A percentile compares a stretch with the other conserved stretches of the same genome.
phyloP scores from a whole-genome alignment of 441 rosid species.

The Eruca vesicaria region DNA sequence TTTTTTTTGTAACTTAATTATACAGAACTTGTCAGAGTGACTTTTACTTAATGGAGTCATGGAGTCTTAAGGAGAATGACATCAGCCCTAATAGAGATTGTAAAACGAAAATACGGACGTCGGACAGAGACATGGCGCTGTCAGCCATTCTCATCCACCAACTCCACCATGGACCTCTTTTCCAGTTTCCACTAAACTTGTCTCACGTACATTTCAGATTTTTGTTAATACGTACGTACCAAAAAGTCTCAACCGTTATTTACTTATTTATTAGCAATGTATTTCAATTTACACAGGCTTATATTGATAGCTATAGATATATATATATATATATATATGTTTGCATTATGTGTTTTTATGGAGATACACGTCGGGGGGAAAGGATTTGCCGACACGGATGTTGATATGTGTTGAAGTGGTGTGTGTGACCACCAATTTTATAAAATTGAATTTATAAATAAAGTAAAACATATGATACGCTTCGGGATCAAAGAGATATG shows the following conservation, averaged over 20 bases:
- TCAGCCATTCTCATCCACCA: constrained; percentile 19
- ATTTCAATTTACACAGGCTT: neutral
- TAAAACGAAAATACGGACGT: constrained; percentile 18
- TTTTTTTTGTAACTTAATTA: too few species aligned
- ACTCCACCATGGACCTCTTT: constrained; percentile 20
- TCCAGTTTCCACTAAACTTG: constrained; percentile 34
- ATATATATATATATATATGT: neutral
- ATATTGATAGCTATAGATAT: neutral
- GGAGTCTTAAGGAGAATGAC: neutral
- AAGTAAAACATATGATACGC: neutral
- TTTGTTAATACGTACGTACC: constrained; percentile 15
- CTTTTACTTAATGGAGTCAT: neutral
- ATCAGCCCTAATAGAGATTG: constrained; percentile 19
- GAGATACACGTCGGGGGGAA: constrained; percentile 3
- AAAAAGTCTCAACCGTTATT: neutral
- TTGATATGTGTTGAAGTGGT: constrained; percentile 27
- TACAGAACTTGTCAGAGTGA: neutral
- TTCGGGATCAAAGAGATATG: constrained; percentile 11
- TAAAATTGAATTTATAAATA: neutral
- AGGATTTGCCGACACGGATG: constrained; percentile 35
- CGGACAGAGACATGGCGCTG: constrained; percentile 21
- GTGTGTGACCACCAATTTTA: constrained; percentile 34
- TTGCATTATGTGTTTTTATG: constrained; percentile 10
- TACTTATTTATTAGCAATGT: neutral
- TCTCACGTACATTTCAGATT: constrained; percentile 21